Evolutionary conservation across 177 flowering plant species (phyloP), one percentile per base, ranked within the genome.

Genomic region (Vitis hybrid): DNA sequence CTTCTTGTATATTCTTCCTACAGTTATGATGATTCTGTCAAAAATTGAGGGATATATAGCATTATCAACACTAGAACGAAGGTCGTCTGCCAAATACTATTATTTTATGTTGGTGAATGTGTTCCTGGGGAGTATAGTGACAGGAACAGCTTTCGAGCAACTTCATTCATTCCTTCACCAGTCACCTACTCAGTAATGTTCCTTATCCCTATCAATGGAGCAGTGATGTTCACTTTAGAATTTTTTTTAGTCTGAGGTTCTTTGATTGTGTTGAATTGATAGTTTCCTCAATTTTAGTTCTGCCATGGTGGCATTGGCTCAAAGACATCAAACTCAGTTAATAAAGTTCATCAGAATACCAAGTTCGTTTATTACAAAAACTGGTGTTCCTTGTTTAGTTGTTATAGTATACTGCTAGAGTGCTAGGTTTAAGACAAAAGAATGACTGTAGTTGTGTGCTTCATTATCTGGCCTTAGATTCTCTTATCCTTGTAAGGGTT

Each of bases 131-230:
- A 95, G 98, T 75, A 90, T 95, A 58, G 81, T 85, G 49, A 78
- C 98, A 14, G 99, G 99, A 75, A 95, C 99, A 69, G 99, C 99
- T 66, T 93, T 95, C 54, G 79, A 91, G 81, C 99, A 95, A 66
- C 91, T 95, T 71, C 60, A 93, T 74, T 78, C 98, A 62, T 95
- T 95, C 78, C 86, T 95, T 70, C 96, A 90, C 75, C 86, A 95
- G 72, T 83, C 98, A 12, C 90, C 99, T 19, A 84, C 93, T n/a
- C 85, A 90, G 99, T 95, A 91, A 88, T 66, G 11, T 72, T 72
- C 66, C 60, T 45, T 60, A 45, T 55, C 70, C 60, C 2, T 54
- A 9, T 65, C 10, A 39, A 54, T 26, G 11, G 30, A 58, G 18
- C 32, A 58, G 57, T 54, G 21, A 32, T 32, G 56, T 15, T 32